These are phyloP conservation scores for Starmerella davenportii DNA, from an alignment of 805 yeast genomes.

Conservation along the genomic window DNA sequence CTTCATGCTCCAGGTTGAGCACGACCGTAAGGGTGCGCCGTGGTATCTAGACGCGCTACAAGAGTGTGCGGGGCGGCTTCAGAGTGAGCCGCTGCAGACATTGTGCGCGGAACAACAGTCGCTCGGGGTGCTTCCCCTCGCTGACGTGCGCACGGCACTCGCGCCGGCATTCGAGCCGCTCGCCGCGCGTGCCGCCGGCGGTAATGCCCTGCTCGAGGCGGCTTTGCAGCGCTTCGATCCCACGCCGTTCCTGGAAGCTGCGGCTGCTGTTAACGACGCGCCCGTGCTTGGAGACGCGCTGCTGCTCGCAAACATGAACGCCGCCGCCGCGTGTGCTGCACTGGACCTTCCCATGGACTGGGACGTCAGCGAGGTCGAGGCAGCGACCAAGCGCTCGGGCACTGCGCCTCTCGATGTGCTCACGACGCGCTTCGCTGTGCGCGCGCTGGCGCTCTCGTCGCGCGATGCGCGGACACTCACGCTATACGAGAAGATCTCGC, in stretches of 20 bases:
- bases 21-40: constrained; percentile 32
- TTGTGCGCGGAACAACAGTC: constrained; percentile 32
- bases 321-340: neutral
- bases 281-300: constrained; percentile 1
- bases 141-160: neutral
- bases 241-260: constrained; percentile 2
- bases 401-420: constrained; percentile 3
- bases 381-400: neutral
- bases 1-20: constrained; percentile 26
- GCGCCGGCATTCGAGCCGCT: neutral
- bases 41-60: constrained; percentile 41
- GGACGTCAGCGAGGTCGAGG: neutral
- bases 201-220: constrained; percentile 10
- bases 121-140: constrained; percentile 26
- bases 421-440: constrained; percentile 3
- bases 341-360: neutral
- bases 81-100: constrained; percentile 30
- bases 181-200: constrained; percentile 5
- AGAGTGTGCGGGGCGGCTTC: constrained; percentile 32
- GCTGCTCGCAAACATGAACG: neutral
- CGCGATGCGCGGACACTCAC: constrained; percentile 2
- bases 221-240: constrained; percentile 1
- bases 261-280: constrained; percentile 3
- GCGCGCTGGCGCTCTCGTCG: constrained; percentile 5
- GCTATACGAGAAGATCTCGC: constrained; percentile 4